These are phyloP conservation scores for Clitopilus passeckerianus DNA, from an alignment of 768 basidiomycete species.

Conservation along the genomic window DNA sequence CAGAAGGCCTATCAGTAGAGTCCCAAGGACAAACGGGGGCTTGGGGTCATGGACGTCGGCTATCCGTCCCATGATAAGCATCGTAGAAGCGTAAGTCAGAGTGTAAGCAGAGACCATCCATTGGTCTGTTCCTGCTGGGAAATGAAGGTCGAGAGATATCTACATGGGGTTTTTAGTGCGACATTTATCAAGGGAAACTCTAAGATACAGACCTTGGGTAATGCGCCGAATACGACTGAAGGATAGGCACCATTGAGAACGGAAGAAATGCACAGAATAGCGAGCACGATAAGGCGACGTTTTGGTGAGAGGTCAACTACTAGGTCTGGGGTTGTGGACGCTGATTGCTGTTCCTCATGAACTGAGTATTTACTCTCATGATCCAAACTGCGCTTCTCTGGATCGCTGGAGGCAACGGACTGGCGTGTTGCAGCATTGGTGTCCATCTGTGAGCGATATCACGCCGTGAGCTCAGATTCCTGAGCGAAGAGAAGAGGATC, in stretches of 20 bases:
- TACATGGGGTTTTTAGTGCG: not conserved
- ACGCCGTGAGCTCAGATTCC: not conserved
- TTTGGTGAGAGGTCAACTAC: not conserved
- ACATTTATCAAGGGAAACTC: not conserved
- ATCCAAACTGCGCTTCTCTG: not conserved
- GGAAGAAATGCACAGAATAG: not conserved
- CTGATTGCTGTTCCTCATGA: not conserved
- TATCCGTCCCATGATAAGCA: slow-evolving; percentile 9
- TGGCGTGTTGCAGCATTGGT: not conserved
- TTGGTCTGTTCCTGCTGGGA: slow-evolving; percentile 7
- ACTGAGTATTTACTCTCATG: not conserved
- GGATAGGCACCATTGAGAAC: not conserved
- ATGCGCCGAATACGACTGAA: not conserved
- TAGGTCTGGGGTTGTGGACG: not conserved
- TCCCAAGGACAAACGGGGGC: slow-evolving; percentile 6
- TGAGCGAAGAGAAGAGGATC: not conserved
- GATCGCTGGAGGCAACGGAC: not conserved
- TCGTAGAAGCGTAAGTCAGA: slow-evolving; percentile 9
- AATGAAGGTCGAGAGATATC: not conserved
- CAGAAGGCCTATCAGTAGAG: slow-evolving; percentile 3
- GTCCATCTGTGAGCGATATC: not conserved
- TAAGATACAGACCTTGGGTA: not conserved
- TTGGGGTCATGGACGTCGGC: slow-evolving; percentile 9
- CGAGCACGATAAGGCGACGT: not conserved
- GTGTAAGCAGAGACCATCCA: slow-evolving; percentile 9